Evolutionary conservation across 768 basidiomycete species (phyloP).

Genomic region (Neoboletus brunneissimus): DNA sequence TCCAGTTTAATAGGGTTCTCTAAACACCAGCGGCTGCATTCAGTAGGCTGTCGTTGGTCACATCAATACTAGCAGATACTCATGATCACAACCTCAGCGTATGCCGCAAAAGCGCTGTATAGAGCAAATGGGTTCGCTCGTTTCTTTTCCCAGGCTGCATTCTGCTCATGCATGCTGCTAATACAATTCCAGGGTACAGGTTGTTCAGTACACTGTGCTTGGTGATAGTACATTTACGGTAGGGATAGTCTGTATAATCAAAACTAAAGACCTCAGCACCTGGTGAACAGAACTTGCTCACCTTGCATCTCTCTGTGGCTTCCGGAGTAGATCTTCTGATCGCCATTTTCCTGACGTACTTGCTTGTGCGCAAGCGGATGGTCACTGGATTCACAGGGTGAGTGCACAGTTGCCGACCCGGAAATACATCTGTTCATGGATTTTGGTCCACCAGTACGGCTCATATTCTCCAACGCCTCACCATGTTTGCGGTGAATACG

Average conservation of each 20-base stretch:
- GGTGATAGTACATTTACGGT: neutral
- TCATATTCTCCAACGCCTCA: conserved; percentile 3
- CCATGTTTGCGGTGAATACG: conserved; percentile 1
- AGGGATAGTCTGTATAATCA: neutral
- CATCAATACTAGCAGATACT: neutral
- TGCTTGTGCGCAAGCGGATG: conserved; percentile 3
- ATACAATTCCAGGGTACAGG: neutral
- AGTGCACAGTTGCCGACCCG: neutral
- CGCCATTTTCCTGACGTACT: conserved; percentile 1
- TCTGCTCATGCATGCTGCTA: neutral
- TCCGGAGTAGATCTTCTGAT: conserved; percentile 8
- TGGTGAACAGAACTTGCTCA: neutral
- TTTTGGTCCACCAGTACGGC: neutral
- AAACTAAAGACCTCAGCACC: neutral
- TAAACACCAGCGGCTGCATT: neutral
- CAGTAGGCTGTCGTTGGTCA: neutral
- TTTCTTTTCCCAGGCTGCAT: neutral
- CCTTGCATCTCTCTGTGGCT: neutral
- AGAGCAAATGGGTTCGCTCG: neutral
- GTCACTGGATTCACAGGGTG: neutral
- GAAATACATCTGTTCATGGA: neutral
- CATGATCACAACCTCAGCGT: neutral
- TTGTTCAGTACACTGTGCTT: neutral
- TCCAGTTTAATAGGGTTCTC: neutral
- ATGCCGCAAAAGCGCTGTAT: neutral